Evolutionary conservation across 176 grass and related monocot species (phyloP).

Genomic region (Eleusine indica): DNA sequence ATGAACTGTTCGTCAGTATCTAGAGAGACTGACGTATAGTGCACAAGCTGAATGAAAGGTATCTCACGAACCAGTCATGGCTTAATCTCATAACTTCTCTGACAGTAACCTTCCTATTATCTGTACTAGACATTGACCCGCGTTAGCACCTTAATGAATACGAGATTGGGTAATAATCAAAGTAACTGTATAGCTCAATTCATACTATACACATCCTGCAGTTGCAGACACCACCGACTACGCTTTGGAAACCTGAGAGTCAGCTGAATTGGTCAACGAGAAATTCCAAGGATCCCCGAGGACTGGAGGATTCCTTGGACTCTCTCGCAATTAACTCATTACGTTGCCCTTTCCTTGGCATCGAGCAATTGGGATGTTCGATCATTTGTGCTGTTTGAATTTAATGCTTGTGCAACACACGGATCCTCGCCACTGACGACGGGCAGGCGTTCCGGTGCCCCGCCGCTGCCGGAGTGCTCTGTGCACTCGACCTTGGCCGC

Average conservation of each 20-base stretch:
- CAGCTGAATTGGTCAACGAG: not conserved
- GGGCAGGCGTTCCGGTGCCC: not conserved
- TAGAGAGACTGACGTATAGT: conserved; percentile 14
- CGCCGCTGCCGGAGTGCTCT: conserved; percentile 52
- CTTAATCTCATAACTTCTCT: not conserved
- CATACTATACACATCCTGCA: not conserved
- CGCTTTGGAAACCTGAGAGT: not conserved
- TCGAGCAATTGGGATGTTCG: not conserved
- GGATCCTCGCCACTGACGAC: not conserved
- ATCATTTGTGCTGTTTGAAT: not conserved
- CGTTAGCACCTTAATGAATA: not conserved
- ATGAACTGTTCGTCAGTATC: not conserved
- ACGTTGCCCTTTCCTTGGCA: not conserved
- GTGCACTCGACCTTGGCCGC: conserved; percentile 81
- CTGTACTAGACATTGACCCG: not conserved
- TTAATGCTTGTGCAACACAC: not conserved
- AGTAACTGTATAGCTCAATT: not conserved
- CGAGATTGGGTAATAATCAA: not conserved
- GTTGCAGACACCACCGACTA: not conserved
- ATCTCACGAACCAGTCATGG: not conserved
- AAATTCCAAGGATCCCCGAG: not conserved
- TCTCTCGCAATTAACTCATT: not conserved
- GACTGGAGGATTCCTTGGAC: not conserved
- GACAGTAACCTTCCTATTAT: not conserved
- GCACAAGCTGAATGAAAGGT: not conserved